These are phyloP conservation scores for Suillus clintonianus DNA, from an alignment of 768 basidiomycete species.

Conservation along the genomic window DNA sequence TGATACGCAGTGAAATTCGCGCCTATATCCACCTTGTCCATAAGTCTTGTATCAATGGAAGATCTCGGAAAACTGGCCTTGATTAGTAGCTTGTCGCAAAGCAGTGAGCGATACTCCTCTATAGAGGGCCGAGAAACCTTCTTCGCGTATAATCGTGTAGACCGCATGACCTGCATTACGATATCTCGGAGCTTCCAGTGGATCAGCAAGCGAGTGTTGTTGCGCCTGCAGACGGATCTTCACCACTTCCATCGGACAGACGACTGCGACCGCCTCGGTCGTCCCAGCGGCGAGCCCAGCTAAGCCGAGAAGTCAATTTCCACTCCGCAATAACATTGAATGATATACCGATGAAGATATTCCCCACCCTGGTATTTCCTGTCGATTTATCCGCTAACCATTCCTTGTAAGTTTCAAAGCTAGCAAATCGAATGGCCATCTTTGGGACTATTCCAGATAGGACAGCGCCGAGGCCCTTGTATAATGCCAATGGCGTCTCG, in stretches of 20 bases:
- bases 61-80: slow-evolving; percentile 52
- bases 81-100: slow-evolving; percentile 95
- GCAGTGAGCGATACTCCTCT: slow-evolving; percentile 94
- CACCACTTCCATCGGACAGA: slow-evolving; percentile 99
- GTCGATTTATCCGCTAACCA: slow-evolving; percentile 75
- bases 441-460: slow-evolving; percentile 97
- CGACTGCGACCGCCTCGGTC: slow-evolving; percentile 93
- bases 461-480: slow-evolving; percentile 98
- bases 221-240: slow-evolving; percentile 98
- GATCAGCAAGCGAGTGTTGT: slow-evolving; percentile 95
- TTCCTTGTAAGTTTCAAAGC: slow-evolving; percentile 93
- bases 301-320: slow-evolving; percentile 29
- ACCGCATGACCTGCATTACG: slow-evolving; percentile 96
- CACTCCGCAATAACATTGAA: not conserved
- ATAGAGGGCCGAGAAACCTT: slow-evolving; percentile 83
- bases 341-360: slow-evolving; percentile 81
- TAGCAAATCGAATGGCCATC: slow-evolving; percentile 98
- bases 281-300: slow-evolving; percentile 94
- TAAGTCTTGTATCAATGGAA: slow-evolving; percentile 4
- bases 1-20: slow-evolving; percentile 99
- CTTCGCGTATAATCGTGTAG: slow-evolving; percentile 91
- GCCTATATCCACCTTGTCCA: slow-evolving; percentile 42
- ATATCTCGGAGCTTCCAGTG: slow-evolving; percentile 90
- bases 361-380: slow-evolving; percentile 76
- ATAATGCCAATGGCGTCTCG: slow-evolving; percentile 93